Percentiles rank a stretch among this genome's conserved stretches.
Conservation (phyloP, 257 asterid genomes). For the Solanum okadae region DNA sequence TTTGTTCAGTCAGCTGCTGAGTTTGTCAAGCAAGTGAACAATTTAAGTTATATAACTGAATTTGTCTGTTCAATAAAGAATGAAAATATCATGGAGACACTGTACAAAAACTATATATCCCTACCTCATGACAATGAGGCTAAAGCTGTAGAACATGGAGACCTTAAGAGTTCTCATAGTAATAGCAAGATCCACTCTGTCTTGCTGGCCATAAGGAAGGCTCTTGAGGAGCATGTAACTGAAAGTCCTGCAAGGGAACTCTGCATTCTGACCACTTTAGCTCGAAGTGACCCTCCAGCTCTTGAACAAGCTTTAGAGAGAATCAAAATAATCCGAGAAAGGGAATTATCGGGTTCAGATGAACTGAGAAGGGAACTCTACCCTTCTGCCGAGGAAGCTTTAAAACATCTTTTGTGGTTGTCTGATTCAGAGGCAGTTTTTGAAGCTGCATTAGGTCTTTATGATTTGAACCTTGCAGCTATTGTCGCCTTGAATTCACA, state of each 20-base stretch:
- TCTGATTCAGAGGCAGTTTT: conserved; percentile 79
- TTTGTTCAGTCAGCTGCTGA: conserved; percentile 61
- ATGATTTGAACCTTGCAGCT: conserved; percentile 96
- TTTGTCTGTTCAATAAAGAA: conserved; percentile 73
- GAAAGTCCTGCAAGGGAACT: conserved; percentile 83
- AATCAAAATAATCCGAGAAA: conserved; percentile 67
- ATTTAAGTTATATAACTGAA: conserved; percentile 75
- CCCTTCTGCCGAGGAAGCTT: conserved; percentile 92
- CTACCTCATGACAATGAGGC: conserved; percentile 21
- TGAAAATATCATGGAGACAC: conserved; percentile 69
- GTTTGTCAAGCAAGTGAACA: conserved; percentile 73
- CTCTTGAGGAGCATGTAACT: conserved; percentile 67
- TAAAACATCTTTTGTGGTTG: conserved; percentile 91
- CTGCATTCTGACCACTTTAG: conserved; percentile 91
- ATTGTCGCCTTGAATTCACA: conserved; percentile 93
- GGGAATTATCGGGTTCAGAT: conserved; percentile 61
- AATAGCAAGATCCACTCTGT: conserved; percentile 49
- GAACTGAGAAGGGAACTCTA: conserved; percentile 31
- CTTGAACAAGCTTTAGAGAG: conserved; percentile 86
- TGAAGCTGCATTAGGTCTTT: conserved; percentile 93
- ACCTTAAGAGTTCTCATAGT: conserved; percentile 21
- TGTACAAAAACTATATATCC: conserved; percentile 47
- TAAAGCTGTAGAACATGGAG: conserved; percentile 17
- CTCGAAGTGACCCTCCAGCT: conserved; percentile 72
- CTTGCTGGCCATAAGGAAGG: conserved; percentile 55